Evolutionary conservation across 2,329 filamentous ascomycete species (phyloP).

Genomic region (Epicoccum nigrum): DNA sequence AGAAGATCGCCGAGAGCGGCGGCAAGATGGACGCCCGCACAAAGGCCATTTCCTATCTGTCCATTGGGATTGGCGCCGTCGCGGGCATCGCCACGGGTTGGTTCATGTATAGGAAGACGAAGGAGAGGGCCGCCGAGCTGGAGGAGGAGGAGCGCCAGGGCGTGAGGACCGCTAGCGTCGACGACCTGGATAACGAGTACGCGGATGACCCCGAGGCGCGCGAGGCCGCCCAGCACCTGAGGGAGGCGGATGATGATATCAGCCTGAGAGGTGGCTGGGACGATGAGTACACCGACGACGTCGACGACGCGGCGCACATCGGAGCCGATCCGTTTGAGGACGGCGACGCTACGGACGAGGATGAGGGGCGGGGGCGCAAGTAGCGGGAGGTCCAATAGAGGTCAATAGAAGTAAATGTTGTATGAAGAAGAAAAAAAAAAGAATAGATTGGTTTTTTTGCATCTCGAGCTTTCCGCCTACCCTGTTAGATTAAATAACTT

Average conservation of each 20-base stretch:
- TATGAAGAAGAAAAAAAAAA: too few relatives aligned
- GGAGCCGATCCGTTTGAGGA: slow-evolving; percentile 53
- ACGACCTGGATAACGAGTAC: slow-evolving; percentile 50
- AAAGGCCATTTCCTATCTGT: slow-evolving; percentile 82
- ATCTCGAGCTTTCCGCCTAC: too few relatives aligned
- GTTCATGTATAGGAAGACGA: slow-evolving; percentile 76
- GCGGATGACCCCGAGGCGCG: slow-evolving; percentile 54
- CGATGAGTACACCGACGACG: slow-evolving; percentile 51
- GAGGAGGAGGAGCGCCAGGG: slow-evolving; percentile 54
- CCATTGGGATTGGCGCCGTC: slow-evolving; percentile 73
- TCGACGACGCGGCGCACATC: slow-evolving; percentile 52
- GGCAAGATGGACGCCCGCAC: slow-evolving; percentile 81
- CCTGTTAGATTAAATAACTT: too few relatives aligned
- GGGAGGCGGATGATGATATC: slow-evolving; percentile 60
- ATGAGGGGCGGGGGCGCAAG: slow-evolving; percentile 23
- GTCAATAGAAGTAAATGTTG: too few relatives aligned
- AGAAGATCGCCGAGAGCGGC: slow-evolving; percentile 79
- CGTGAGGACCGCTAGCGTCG: slow-evolving; percentile 37
- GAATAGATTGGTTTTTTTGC: too few relatives aligned
- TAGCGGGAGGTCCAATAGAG: too few relatives aligned
- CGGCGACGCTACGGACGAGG: slow-evolving; percentile 48
- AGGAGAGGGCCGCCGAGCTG: slow-evolving; percentile 56
- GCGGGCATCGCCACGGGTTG: slow-evolving; percentile 79
- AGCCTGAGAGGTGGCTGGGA: slow-evolving; percentile 57
- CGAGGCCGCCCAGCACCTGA: slow-evolving; percentile 46